Base-by-base conservation (phyloP, 805 yeast species). In the Saccharomyces cerevisiae region DNA sequence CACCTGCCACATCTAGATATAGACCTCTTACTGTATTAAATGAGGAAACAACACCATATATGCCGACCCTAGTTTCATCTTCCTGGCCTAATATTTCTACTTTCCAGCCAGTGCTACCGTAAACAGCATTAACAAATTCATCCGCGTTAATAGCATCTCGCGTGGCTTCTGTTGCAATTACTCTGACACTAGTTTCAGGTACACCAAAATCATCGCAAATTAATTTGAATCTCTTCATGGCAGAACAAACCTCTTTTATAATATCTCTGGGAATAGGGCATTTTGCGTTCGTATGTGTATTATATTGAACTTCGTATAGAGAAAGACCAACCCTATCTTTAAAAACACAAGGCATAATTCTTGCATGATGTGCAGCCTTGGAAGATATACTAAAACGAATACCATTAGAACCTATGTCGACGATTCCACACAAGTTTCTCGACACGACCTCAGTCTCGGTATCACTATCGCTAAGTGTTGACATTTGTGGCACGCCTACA, bases 181-280 rank as follows among this genome's bases (percentile, higher is more conserved):
- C 84, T 55, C 80, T 72, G 11, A 85, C 87, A 17, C 83, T 79
- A 14, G 75, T 67, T 51, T 76, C 77, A 6, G 82, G 78, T 1
- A 86, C 90, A 26, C 89, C 89, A 62, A 86, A 86, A 68, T 84
- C 89, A 52, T 78, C 81, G 66, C 92, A 87, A 47, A 85, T 83
- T 59, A 79, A 72, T 61, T 80, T 79, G 70, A 86, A 86, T 60
- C 92, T 76, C 57, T 77, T 76, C 80, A 87, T 78, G 2, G 88
- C 84, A 24, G 77, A 73, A 53, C 81, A 76, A 22, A 85, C 80
- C 54, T 84, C 89, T 24, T 67, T 66, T 32, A 85, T 81, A 3
- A 80, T 81, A 46, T 78, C 80, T 2, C 73, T 71, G 0, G 85
- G 85, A 46, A 82, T 82, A 0, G 86, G 85, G 5, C 52, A 48